These are phyloP conservation scores for Bipolaris zeicola DNA, from an alignment of 2,329 filamentous ascomycete species.

Conservation along the genomic window DNA sequence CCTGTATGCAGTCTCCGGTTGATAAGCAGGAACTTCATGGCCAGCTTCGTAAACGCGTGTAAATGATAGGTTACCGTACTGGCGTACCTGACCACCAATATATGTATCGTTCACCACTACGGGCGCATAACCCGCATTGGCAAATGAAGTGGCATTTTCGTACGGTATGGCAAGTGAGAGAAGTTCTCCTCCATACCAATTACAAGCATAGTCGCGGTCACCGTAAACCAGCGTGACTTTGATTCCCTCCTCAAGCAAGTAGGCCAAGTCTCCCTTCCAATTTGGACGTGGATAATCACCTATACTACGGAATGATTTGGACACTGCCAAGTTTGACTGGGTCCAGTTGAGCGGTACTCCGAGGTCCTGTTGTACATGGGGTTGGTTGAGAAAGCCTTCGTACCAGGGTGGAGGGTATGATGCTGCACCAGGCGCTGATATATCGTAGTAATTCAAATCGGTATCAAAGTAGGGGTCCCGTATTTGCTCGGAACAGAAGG, in stretches of 20 bases:
- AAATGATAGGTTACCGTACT: slow-evolving; percentile 71
- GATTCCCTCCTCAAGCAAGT: slow-evolving; percentile 58
- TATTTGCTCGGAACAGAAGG: slow-evolving; percentile 53
- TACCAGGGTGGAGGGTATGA: slow-evolving; percentile 51
- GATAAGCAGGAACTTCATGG: slow-evolving; percentile 57
- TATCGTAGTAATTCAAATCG: slow-evolving; percentile 63
- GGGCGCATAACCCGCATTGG: slow-evolving; percentile 71
- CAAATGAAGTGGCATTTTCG: slow-evolving; percentile 62
- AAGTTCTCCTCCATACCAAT: slow-evolving; percentile 76
- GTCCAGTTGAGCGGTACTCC: slow-evolving; percentile 67
- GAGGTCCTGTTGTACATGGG: slow-evolving; percentile 59
- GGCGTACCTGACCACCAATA: slow-evolving; percentile 73
- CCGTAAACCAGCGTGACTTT: slow-evolving; percentile 42
- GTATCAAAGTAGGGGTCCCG: slow-evolving; percentile 53
- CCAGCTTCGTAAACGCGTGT: slow-evolving; percentile 59
- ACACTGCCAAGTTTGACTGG: slow-evolving; percentile 49
- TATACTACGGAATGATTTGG: slow-evolving; percentile 53
- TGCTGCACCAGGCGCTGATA: slow-evolving; percentile 58
- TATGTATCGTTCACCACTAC: slow-evolving; percentile 71
- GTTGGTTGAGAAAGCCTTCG: slow-evolving; percentile 62
- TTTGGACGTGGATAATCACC: slow-evolving; percentile 58
- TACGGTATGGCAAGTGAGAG: slow-evolving; percentile 64
- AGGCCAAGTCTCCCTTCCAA: slow-evolving; percentile 56
- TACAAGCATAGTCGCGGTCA: slow-evolving; percentile 55
- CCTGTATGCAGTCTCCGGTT: slow-evolving; percentile 57